These are phyloP conservation scores for Ogataea haglerorum DNA, from an alignment of 805 yeast genomes.

Conservation along the genomic window DNA sequence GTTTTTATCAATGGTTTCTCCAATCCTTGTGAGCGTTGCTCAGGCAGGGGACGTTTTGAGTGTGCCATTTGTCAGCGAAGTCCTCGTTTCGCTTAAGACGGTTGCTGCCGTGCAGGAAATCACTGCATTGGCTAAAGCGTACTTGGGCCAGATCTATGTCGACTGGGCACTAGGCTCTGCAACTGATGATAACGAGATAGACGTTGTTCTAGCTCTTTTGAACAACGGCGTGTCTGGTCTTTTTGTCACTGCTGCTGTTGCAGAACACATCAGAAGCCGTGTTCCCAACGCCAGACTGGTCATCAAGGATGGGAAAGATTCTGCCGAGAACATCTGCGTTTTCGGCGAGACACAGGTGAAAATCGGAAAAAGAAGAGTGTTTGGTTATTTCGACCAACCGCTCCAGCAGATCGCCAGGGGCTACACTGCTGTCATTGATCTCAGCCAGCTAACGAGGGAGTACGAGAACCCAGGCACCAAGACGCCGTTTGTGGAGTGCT, in stretches of 20 bases:
- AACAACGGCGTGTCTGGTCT: conserved; percentile 31
- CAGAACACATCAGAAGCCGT: conserved; percentile 20
- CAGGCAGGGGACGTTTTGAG: conserved; percentile 13
- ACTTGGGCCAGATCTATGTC: conserved; percentile 23
- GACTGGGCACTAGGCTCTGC: conserved; percentile 19
- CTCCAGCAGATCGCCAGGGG: conserved; percentile 31
- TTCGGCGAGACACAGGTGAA: conserved; percentile 13
- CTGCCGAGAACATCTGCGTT: conserved; percentile 22
- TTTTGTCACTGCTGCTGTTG: conserved; percentile 22
- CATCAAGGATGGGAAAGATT: conserved; percentile 20
- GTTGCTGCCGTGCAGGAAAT: conserved; percentile 17
- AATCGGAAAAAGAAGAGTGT: conserved; percentile 18
- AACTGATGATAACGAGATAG: conserved; percentile 19
- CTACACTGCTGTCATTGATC: conserved; percentile 34
- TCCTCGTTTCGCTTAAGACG: conserved; percentile 21
- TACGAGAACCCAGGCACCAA: conserved; percentile 33
- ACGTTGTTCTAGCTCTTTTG: conserved; percentile 22
- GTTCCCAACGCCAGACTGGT: conserved; percentile 36
- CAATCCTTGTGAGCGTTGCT: conserved; percentile 30
- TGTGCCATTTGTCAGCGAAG: conserved; percentile 30
- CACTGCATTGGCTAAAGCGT: conserved; percentile 12
- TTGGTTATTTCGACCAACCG: conserved; percentile 11
- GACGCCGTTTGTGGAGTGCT: conserved; percentile 32
- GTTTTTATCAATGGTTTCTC: conserved; percentile 29
- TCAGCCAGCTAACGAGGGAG: conserved; percentile 33